Evolutionary conservation across 2,329 filamentous ascomycete genomes (phyloP), one percentile per base, ranked within the genome.

Genomic region (Aureobasidium sp.): DNA sequence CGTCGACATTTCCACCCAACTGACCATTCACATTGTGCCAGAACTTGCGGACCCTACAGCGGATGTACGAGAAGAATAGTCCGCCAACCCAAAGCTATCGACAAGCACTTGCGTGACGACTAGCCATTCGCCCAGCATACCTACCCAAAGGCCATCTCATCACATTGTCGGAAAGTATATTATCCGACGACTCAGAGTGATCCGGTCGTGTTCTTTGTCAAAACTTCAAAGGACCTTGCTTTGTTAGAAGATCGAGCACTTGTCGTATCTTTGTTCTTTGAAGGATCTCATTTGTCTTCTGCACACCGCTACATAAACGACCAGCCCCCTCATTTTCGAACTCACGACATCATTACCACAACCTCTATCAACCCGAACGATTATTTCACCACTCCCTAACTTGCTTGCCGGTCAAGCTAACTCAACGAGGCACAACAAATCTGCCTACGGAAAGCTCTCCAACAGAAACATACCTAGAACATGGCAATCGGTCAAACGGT

Each of bases 401-500:
- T 22, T n/a, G 51, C 60, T 62, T 62, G 57, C 56, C 22, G 53
- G 42, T 39, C 53, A 45, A 59, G 61, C 55, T 9, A 11, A 17
- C 41, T 15, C 25, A 49, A 12, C n/a, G 22, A 58, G 12, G 9
- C n/a, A 29, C 36, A 44, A 6, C 27, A 15, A 41, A 8, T 15
- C 4, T 25, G 29, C 20, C n/a, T 41, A 29, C 37, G 22, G 20
- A 55, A 22, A 47, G n/a, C 22, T 20, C 39, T 47, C 15, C 14
- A 25, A 8, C 25, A n/a, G 6, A 34, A 27, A 52, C 5, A 6
- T 9, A 8, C 17, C 5, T 36, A 53, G 29, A 48, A 62, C 11
- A 66, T 66, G 64, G 56, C 61, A 36, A 36, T 84, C 36, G 80
- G 82, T 66, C 87, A 96, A 76, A 93, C 90, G 55, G 86, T 96